Conservation (phyloP, 805 yeast species). For the Metschnikowia chrysomelidarum region DNA sequence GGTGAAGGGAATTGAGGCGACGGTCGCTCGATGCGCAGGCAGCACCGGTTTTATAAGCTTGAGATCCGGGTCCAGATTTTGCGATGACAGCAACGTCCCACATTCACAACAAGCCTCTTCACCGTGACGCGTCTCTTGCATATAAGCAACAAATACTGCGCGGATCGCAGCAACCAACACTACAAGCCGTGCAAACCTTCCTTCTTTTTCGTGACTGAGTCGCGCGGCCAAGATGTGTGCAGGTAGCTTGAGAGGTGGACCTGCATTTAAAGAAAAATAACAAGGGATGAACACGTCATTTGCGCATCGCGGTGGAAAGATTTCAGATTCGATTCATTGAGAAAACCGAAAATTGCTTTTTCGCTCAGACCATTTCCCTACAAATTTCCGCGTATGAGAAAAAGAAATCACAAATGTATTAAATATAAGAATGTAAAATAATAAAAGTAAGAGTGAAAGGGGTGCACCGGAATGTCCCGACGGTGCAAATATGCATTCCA, state of each 20-base stretch:
- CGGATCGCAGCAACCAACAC: constrained; percentile 1
- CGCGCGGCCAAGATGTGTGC: constrained; percentile 1
- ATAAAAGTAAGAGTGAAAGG: too few species aligned
- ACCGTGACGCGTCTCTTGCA: neutral
- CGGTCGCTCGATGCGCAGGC: too few species aligned
- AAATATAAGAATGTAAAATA: too few species aligned
- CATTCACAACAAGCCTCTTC: constrained; percentile 5
- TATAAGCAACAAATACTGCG: neutral
- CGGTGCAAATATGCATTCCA: too few species aligned
- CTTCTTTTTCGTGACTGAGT: constrained; percentile 1
- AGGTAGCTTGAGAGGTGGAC: too few species aligned
- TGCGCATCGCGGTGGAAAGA: neutral
- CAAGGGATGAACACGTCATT: constrained; percentile 3
- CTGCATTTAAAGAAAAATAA: neutral
- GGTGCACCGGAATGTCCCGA: too few species aligned
- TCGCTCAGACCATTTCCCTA: too few species aligned
- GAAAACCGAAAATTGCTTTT: too few species aligned
- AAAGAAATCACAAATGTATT: too few species aligned
- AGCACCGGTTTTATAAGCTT: constrained; percentile 3
- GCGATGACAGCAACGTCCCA: constrained; percentile 11
- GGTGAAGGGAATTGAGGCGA: constrained; percentile 1
- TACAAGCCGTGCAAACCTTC: constrained; percentile 4
- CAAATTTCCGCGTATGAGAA: too few species aligned
- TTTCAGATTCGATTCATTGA: neutral
- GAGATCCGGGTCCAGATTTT: constrained; percentile 1